phyloP scores from a whole-genome alignment of 305 asterid species.

The Fraxinus sp. region DNA sequence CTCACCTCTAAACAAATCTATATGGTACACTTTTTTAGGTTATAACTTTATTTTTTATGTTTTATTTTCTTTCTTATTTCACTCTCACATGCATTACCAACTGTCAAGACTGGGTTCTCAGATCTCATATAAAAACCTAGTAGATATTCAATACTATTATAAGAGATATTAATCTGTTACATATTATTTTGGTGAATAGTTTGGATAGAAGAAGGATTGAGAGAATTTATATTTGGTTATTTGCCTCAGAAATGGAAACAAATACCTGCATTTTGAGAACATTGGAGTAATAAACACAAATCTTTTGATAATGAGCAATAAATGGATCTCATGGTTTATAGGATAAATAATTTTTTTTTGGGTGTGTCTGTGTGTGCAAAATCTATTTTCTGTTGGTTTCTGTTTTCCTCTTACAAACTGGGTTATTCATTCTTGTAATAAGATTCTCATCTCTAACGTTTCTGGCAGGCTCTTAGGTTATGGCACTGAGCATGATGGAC shows the following conservation, averaged over 20 bases:
- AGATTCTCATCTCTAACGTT: constrained; percentile 2
- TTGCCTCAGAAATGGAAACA: neutral
- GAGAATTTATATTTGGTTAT: neutral
- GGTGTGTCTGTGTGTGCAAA: neutral
- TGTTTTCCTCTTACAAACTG: constrained; percentile 6
- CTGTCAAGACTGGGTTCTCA: neutral
- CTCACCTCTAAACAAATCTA: neutral
- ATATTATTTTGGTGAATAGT: neutral
- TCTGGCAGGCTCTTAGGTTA: constrained; percentile 58
- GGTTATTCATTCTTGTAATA: neutral
- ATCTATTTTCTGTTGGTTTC: neutral
- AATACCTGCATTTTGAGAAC: neutral
- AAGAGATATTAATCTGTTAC: neutral
- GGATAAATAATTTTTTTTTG: neutral
- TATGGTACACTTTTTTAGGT: neutral
- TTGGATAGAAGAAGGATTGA: neutral
- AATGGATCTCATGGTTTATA: neutral
- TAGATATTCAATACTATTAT: neutral
- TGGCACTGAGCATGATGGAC: constrained; percentile 35
- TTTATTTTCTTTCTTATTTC: neutral
- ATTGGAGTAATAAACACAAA: neutral
- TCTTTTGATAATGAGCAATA: neutral
- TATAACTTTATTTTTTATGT: neutral
- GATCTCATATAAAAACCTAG: neutral
- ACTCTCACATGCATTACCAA: neutral